Base-by-base conservation (phyloP, 2,329 filamentous ascomycete species). In the Orbilia blumenaviensis region DNA sequence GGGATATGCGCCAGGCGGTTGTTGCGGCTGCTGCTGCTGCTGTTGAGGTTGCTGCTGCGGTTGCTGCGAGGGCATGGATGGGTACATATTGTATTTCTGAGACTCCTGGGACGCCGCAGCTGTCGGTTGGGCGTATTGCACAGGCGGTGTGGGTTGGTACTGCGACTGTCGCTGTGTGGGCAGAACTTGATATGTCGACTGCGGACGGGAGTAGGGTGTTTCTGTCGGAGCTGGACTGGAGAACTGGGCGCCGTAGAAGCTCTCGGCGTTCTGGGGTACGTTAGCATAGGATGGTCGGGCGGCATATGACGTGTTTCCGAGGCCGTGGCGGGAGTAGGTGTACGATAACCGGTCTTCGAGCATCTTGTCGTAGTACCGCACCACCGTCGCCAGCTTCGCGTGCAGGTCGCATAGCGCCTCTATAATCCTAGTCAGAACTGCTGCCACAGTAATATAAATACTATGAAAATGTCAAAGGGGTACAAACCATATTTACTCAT, bases 331-430 rank as follows among this genome's bases (percentile, higher is more conserved):
- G 78, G 89, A 91, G 82, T 98, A 98, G 1, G 95, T 94, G 82
- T 91, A 96, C 7, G 93, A 96, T 25, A 99, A 86, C 41, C 95
- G 89, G 78, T 99, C 95, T 83, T 99, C 95, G 14, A 99, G 87
- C 95, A 99, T 98, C 42, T 93, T 90, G 83, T 99, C 95, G 81
- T 99, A 99, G 82, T 98, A 98, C 34, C 95, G 89, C 3, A 99
- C 95, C 25, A 98, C 95, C 0, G 94, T 97, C 0, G 94, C 95
- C 23, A 99, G 86, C 82, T 99, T 99, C 16, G 93, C 92, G 82
- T 99, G 95, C 0, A 99, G 86, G 82, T 99, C 95, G 23, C 98
- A 88, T 8, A 99, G 86, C 0, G 94, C 95, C 82, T 99, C 94
- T 95, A 77, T 21, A 5, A 6, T 29, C 10, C 9, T 14, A 23